Base-by-base conservation (phyloP, 371 early-diverging fungal species). In the Rhizopus sp. region DNA sequence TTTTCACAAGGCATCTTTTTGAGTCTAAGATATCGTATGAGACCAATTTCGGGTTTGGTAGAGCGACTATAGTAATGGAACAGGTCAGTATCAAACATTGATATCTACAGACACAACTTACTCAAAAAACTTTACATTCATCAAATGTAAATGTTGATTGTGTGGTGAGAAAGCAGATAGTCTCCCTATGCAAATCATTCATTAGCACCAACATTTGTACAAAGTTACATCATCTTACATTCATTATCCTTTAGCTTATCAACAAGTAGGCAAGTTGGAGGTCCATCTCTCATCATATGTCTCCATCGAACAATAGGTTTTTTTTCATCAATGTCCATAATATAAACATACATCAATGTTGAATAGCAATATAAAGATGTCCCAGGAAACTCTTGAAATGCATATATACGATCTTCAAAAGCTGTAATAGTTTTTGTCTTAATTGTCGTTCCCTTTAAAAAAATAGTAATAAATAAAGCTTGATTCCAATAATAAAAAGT, bases 341-440 rank as follows among this genome's bases (percentile, higher is more conserved):
- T 12, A 3, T 50, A 46, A 13, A 60, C 30, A 1, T 45, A 37
- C n/a, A 47, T 50, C 7, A 42, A 5, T 6, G 65, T 65, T 10
- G 57, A 15, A 45, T 50, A 60, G 13, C 61, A 52, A 40, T 52
- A 60, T 17, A 65, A 4, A 12, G 37, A 13, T 4, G 44, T 29
- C 15, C 34, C 13, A 15, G 12, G 0, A 1, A 41, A 47, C 13
- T 53, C 34, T 39, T 49, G 34, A 50, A 65, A 65, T 8, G 60
- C 46, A 15, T 53, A 46, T 12, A 65, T 65, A 32, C 50, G 49
- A 12, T 65, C 61, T 4, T 60, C 53, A 15, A 56, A 37, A 1
- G 15, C 8, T 6, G 48, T 44, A 38, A 60, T 34, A 16, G 38
- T 49, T 29, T 34, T 65, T 13, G 39, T 42, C 23, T 45, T 16